phyloP scores from a whole-genome alignment of 441 rosid species.

The Flueggea neowawraea region DNA sequence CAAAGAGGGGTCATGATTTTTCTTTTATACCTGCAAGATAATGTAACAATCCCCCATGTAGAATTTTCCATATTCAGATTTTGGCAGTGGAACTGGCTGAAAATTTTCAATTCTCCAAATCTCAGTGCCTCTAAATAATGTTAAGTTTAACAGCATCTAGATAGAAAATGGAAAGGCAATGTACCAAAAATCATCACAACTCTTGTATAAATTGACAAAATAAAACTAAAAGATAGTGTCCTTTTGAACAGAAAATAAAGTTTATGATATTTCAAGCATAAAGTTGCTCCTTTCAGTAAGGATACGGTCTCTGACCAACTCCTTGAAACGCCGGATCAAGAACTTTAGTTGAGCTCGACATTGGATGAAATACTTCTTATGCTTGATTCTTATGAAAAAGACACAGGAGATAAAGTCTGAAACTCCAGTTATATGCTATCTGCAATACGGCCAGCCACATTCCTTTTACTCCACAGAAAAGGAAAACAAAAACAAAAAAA shows the following conservation, averaged over 20 bases:
- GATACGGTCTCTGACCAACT: slow-evolving; percentile 94
- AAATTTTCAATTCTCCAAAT: slow-evolving; percentile 99
- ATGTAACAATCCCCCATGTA: slow-evolving; percentile 94
- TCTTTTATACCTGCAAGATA: slow-evolving; percentile 67
- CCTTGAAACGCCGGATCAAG: slow-evolving; percentile 98
- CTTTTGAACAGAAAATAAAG: background rate
- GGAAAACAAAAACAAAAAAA: no score
- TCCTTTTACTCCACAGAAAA: background rate
- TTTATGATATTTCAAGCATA: slow-evolving; percentile 1
- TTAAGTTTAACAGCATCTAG: slow-evolving; percentile 45
- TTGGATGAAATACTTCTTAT: slow-evolving; percentile 14
- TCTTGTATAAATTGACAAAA: background rate
- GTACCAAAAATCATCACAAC: background rate
- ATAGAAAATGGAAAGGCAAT: slow-evolving; percentile 15
- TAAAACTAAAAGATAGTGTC: background rate
- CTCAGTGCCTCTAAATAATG: slow-evolving; percentile 82
- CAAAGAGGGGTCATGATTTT: no score
- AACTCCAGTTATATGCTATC: slow-evolving; percentile 5
- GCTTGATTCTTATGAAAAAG: slow-evolving; percentile 12
- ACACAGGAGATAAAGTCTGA: slow-evolving; percentile 14
- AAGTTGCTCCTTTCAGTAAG: slow-evolving; percentile 24
- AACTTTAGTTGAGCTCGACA: slow-evolving; percentile 80
- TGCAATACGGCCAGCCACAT: background rate
- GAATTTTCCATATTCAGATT: slow-evolving; percentile 92
- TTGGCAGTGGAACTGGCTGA: slow-evolving; percentile 80